phyloP scores from a whole-genome alignment of 345 rosid genomes.

The Orychophragmus violaceus region DNA sequence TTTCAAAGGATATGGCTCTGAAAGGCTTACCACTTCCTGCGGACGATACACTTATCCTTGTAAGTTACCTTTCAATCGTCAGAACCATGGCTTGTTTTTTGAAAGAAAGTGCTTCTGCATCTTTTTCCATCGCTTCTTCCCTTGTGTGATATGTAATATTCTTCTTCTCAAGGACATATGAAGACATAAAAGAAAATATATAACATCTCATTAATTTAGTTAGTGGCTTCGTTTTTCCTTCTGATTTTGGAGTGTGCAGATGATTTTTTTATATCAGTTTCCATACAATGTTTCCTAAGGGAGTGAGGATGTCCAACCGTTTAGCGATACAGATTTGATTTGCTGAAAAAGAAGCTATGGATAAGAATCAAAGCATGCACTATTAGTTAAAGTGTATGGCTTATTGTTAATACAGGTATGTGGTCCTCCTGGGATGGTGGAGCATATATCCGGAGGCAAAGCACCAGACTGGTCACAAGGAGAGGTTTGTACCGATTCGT shows the following conservation, averaged over 20 bases:
- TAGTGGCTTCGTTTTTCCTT: not conserved
- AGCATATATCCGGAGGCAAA: slow-evolving; percentile 82
- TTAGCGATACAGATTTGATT: not conserved
- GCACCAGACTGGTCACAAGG: slow-evolving; percentile 88
- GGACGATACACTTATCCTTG: slow-evolving; percentile 81
- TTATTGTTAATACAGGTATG: slow-evolving; percentile 53
- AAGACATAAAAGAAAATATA: not conserved
- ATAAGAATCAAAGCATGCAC: not conserved
- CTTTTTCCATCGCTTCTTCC: not conserved
- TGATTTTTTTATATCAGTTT: not conserved
- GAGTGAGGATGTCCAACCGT: not conserved
- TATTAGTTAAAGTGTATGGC: not conserved
- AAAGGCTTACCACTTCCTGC: slow-evolving; percentile 83
- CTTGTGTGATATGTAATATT: not conserved
- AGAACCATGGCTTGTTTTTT: not conserved
- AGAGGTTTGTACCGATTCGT: slow-evolving; percentile 48
- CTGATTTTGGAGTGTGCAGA: not conserved
- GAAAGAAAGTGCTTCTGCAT: not conserved
- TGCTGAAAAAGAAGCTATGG: not conserved
- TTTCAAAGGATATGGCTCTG: slow-evolving; percentile 67
- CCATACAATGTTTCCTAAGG: not conserved
- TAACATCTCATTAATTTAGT: not conserved
- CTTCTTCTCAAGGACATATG: not conserved
- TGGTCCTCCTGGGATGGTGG: slow-evolving; percentile 97
- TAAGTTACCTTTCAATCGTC: slow-evolving; percentile 33